phyloP scores from a whole-genome alignment of 1,284 basidiomycete genomes.

The Rhodotorula mucilaginosa region DNA sequence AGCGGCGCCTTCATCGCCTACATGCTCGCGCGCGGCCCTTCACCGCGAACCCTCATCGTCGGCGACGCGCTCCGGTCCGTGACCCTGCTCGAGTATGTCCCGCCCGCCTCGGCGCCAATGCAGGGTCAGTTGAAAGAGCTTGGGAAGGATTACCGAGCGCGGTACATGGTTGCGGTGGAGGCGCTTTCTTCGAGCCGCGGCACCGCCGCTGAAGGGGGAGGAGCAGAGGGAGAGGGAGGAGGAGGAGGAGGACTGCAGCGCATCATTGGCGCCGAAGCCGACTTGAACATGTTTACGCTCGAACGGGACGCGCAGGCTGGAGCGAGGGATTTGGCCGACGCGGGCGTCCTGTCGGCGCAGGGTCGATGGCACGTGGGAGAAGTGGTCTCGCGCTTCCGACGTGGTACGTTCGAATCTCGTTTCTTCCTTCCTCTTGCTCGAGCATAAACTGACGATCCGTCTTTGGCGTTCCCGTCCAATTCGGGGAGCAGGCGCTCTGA shows the following conservation, averaged over 20 bases:
- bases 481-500: constrained; percentile 17
- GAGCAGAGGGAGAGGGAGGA: too few species aligned
- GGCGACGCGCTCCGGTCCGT: constrained; percentile 83
- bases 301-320: constrained; percentile 44
- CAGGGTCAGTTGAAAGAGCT: constrained; percentile 57
- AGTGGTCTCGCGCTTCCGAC: constrained; percentile 49
- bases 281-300: constrained; percentile 70
- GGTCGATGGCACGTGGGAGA: constrained; percentile 53
- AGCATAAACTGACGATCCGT: background rate
- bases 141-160: constrained; percentile 72
- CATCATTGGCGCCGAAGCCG: constrained; percentile 55
- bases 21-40: constrained; percentile 57
- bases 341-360: constrained; percentile 46
- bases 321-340: constrained; percentile 11
- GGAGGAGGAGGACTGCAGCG: background rate
- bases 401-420: constrained; percentile 42
- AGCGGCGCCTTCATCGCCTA: constrained; percentile 44
- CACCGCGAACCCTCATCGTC: constrained; percentile 57
- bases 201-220: constrained; percentile 2
- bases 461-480: too few species aligned
- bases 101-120: constrained; percentile 19
- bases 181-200: constrained; percentile 50
- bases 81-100: constrained; percentile 61
- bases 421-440: background rate
- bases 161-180: constrained; percentile 70